Evolutionary conservation across 345 rosid genomes (phyloP), one percentile per base, ranked within the genome.

Genomic region (Sonneratia caseolaris): DNA sequence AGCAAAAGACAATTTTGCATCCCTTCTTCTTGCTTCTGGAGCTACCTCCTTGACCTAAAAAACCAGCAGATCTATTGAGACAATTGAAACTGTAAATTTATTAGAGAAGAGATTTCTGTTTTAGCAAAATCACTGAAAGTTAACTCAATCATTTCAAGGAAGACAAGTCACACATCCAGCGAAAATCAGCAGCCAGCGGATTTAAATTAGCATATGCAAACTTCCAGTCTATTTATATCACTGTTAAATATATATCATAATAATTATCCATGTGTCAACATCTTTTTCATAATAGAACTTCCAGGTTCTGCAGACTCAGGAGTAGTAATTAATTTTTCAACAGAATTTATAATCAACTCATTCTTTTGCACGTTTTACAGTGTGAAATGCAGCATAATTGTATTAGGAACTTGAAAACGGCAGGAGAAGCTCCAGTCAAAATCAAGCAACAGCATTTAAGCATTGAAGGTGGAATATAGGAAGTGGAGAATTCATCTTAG

Each of bases 1-100:
- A 42, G 97, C 97, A 80, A 94, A 94, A 5, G 97, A 90, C 64
- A 94, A 81, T 73, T 86, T 87, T n/a, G 93, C 97, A 78, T 86
- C 88, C 78, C 89, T 88, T 84, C 92, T 90, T 79, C 93, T 90
- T 74, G 99, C 97, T 66, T 88, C 96, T 3, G 91, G 88, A 69
- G 90, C 89, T 45, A 94, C 96, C 85, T 94, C 99, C 79, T 89
- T 90, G 48, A 94, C 96, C 99, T 24, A 32, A 59, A 75, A 27
- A 59, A 57, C 32, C 55, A 71, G 35, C 37, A 42, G 15, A 59
- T 35, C 21, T 19, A 51, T 35, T 19, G 49, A 19, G 38, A 24
- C 65, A 38, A 68, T 66, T 48, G 32, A 45, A 16, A 15, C 10
- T 49, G 24, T 43, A 42, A 7, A 55, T 71, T 21, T 24, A 22